Evolutionary conservation across 345 rosid genomes (phyloP), one percentile per base, ranked within the genome.

Genomic region (Melaleuca alternifolia): DNA sequence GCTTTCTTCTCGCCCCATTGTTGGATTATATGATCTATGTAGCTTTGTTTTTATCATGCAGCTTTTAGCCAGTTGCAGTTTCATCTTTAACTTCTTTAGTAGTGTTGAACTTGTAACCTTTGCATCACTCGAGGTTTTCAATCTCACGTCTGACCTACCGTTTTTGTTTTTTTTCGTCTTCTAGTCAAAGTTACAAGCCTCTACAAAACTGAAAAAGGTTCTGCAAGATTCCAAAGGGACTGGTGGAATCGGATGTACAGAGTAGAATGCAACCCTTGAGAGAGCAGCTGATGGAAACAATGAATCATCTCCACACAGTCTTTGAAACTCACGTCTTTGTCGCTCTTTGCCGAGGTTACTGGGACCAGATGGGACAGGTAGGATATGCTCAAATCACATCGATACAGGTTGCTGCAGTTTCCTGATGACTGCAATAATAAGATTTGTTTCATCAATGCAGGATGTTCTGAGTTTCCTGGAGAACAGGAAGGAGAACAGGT

Each of bases 331-430:
- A 91, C 26, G 98, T 97, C 30, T 97, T 97, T 89, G 90, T 95
- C 54, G 93, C 96, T 50, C 90, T 97, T 77, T 95, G 96, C 62
- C 93, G 99, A 54, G 98, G 98, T 75, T 97, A 93, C 86, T 97
- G 99, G 99, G 99, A 97, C 86, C 95, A 94, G 65, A 95, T 95
- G 95, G 99, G 99, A 87, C 97, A 94, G 94, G 99, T 95, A 86
- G 90, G 87, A 62, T 24, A 28, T 53, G 41, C 75, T 54, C n/a
- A 84, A 24, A 30, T 24, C 11, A 59, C 53, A 56, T 84, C 5
- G 13, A 61, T 54, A 0, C 62, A 52, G n/a, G 54, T 11, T 50
- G 84, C 54, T 37, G 61, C 4, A 59, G 50, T 48, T 44, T 51
- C n/a, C 61, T n/a, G 46, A 54, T 50, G 16, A 46, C 21, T 82